Evolutionary conservation across 2,329 filamentous ascomycete genomes (phyloP).

Genomic region (Beauveria sp.): DNA sequence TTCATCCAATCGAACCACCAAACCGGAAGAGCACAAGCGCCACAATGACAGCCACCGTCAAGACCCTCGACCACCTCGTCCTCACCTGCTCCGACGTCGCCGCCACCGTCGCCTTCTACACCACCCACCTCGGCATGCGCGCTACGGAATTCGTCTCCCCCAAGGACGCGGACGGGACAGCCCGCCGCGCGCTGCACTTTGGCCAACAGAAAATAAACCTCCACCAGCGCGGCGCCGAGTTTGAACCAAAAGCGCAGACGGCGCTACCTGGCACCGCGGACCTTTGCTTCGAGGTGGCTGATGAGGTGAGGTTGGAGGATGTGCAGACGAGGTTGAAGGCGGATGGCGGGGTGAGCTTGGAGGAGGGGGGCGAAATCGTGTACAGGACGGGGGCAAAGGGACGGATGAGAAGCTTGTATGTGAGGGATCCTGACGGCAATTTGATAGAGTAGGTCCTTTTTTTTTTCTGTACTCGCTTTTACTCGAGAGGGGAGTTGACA

Average conservation of each 20-base stretch:
- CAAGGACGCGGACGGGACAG: slow-evolving; percentile 20
- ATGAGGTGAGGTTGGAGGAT: slow-evolving; percentile 34
- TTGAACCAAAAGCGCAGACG: slow-evolving; percentile 48
- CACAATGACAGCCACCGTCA: slow-evolving; percentile 21
- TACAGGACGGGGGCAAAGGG: slow-evolving; percentile 48
- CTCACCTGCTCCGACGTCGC: slow-evolving; percentile 47
- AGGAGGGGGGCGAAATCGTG: slow-evolving; percentile 41
- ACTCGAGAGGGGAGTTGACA: background rate
- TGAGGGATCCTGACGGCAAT: slow-evolving; percentile 56
- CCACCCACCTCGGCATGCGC: slow-evolving; percentile 48
- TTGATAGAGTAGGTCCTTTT: slow-evolving; percentile 46
- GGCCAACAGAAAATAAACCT: slow-evolving; percentile 55
- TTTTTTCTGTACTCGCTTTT: background rate
- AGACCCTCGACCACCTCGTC: slow-evolving; percentile 52
- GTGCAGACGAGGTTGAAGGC: slow-evolving; percentile 34
- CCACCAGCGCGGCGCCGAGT: slow-evolving; percentile 49
- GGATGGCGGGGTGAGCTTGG: slow-evolving; percentile 39
- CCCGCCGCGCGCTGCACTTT: slow-evolving; percentile 47
- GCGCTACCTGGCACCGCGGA: slow-evolving; percentile 51
- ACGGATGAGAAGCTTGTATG: slow-evolving; percentile 48
- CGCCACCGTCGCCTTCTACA: slow-evolving; percentile 47
- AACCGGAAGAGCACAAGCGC: background rate
- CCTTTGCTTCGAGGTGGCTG: slow-evolving; percentile 53
- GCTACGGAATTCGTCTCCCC: slow-evolving; percentile 41
- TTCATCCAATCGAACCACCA: background rate